Percentiles rank a stretch among this genome's conserved stretches.
These are phyloP conservation scores for Begonia peltatifolia DNA, from an alignment of 306 rosid genomes.

Conservation along the genomic window DNA sequence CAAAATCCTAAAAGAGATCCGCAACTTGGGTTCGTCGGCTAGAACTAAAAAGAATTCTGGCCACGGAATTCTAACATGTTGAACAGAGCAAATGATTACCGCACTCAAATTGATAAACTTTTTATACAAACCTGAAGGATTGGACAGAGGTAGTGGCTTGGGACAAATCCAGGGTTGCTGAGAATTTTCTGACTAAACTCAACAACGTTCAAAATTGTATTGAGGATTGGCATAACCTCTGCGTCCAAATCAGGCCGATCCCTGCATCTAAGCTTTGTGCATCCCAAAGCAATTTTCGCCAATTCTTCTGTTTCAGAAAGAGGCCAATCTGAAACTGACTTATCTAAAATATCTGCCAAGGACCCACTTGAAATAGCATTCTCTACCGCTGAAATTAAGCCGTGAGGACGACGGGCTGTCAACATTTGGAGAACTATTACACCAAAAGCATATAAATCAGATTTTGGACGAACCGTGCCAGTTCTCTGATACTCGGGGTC, in stretches of 20 bases:
- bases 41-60: too few relatives aligned
- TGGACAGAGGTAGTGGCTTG: conserved; percentile 85
- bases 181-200: conserved; percentile 32
- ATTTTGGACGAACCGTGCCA: conserved; percentile 82
- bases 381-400: conserved; percentile 40
- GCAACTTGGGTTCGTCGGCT: too few relatives aligned
- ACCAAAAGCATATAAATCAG: conserved; percentile 84
- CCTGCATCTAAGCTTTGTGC: conserved; percentile 75
- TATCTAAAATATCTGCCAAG: conserved; percentile 41
- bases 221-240: conserved; percentile 74
- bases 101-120: background rate
- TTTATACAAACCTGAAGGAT: conserved; percentile 62
- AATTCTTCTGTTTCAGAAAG: conserved; percentile 52
- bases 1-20: background rate
- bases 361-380: conserved; percentile 50
- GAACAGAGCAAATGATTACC: too few relatives aligned
- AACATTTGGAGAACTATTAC: conserved; percentile 61
- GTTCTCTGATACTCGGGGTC: conserved; percentile 98
- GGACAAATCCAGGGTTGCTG: conserved; percentile 21
- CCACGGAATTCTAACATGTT: too few relatives aligned
- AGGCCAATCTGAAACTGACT: conserved; percentile 79
- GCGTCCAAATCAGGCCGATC: conserved; percentile 92
- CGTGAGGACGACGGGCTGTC: conserved; percentile 53
- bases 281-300: conserved; percentile 49
- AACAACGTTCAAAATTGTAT: conserved; percentile 39